Evolutionary conservation across 2,329 filamentous ascomycete species (phyloP), one percentile per base, ranked within the genome.

Genomic region (Colletotrichum sp.): DNA sequence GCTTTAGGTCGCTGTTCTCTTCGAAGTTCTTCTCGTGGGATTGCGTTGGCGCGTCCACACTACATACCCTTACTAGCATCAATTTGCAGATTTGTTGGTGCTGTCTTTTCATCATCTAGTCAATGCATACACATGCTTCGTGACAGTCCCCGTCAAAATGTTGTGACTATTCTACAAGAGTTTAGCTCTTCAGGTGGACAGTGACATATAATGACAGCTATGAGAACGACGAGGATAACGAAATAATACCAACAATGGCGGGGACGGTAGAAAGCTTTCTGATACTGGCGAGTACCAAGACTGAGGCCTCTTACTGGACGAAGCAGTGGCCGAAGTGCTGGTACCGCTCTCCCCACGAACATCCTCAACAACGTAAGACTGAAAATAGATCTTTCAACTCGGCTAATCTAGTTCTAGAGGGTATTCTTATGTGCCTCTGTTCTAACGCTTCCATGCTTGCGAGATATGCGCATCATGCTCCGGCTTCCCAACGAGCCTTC

Each of bases 401-500:
- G n/a, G n/a, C 43, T 63, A 34, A n/a, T 61, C 59, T 34, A 61
- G n/a, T 7, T 61, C 7, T 63, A 36, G 59, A 52, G n/a, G 43
- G 43, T 52, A 21, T 52, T 24, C 43, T 2, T 52, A 24, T 52
- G n/a, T 52, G n/a, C 43, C 43, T 21, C 43, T 52, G 12, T 21
- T 52, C 43, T 21, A 24, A 34, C 59, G 10, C 28, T 32, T n/a
- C 57, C n/a, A 63, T 63, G 28, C 28, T 15, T 36, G 24, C 8
- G 18, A 24, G 7, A 21, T 24, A 7, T 34, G 13, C 7, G 9
- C 5, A 18, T 57, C 26, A 67, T 5, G 18, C 26, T 13, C 32
- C 34, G 28, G 61, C 70, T 26, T 57, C 63, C 70, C 61, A 72
- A 5, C 70, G 26, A 24, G 48, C n/a, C 26, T 30, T 67, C 8